Evolutionary conservation across 106 monocot genomes (phyloP).

Genomic region (Gastrodia elata): DNA sequence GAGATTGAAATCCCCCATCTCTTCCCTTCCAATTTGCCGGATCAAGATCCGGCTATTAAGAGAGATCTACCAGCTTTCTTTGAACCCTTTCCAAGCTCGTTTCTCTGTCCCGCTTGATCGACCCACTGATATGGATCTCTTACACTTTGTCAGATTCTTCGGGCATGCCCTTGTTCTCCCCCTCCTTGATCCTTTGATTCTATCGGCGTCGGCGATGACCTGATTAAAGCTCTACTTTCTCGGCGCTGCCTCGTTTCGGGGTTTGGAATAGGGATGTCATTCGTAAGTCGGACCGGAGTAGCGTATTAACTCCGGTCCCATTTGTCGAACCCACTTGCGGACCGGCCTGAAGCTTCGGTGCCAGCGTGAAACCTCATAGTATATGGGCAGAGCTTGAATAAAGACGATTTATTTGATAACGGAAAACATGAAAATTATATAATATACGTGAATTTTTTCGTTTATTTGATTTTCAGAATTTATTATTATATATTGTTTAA

Average conservation of each 20-base stretch:
- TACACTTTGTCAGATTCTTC: neutral
- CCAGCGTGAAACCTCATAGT: neutral
- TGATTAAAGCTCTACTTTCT: neutral
- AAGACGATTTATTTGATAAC: too few relatives aligned
- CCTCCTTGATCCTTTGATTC: neutral
- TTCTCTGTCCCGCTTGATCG: neutral
- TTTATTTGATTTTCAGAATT: too few relatives aligned
- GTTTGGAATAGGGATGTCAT: neutral
- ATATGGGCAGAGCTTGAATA: too few relatives aligned
- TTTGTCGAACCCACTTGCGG: neutral
- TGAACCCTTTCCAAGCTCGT: too few relatives aligned
- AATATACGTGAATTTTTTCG: too few relatives aligned
- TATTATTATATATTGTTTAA: too few relatives aligned
- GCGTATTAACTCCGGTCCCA: neutral
- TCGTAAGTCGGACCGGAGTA: neutral
- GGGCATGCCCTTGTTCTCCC: neutral
- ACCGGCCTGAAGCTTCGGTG: neutral
- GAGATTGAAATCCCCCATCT: slow-evolving; percentile 94
- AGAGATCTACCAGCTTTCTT: neutral
- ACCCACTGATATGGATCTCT: too few relatives aligned
- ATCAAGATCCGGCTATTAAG: slow-evolving; percentile 9
- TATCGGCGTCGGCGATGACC: neutral
- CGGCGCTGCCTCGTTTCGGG: neutral
- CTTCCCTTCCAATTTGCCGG: neutral
- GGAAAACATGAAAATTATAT: too few relatives aligned